Evolutionary conservation across 73 alveolate genomes (phyloP).

Genomic region (Blepharisma japonicum): DNA sequence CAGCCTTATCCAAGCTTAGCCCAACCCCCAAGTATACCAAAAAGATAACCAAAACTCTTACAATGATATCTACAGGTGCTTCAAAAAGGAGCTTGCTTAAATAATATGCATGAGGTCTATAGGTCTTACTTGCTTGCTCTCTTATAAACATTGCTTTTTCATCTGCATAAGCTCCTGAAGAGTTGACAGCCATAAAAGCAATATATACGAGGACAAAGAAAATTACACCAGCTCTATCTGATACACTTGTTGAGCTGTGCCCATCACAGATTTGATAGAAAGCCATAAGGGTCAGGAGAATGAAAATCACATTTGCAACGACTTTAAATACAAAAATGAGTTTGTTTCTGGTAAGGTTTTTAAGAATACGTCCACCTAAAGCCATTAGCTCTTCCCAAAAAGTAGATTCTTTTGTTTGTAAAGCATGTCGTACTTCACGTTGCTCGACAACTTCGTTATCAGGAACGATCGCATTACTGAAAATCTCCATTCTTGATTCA

Average conservation of each 20-base stretch:
- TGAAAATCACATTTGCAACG: neutral
- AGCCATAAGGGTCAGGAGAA: neutral
- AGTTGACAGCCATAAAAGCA: constrained; percentile 8
- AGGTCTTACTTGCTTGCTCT: constrained; percentile 15
- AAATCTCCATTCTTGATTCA: neutral
- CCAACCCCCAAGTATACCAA: constrained; percentile 13
- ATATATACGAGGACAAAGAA: neutral
- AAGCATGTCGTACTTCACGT: neutral
- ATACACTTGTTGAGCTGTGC: neutral
- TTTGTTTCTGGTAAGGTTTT: neutral
- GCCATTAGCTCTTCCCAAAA: neutral
- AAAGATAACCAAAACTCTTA: neutral
- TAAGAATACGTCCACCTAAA: neutral
- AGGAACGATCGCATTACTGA: neutral
- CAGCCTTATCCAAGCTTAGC: neutral
- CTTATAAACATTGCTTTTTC: constrained; percentile 26
- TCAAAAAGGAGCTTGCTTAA: neutral
- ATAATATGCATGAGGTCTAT: constrained; percentile 7
- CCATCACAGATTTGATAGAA: constrained; percentile 2
- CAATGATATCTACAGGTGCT: neutral
- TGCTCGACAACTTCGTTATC: neutral
- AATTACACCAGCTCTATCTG: constrained; percentile 29
- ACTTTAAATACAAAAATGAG: neutral
- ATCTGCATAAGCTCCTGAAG: neutral
- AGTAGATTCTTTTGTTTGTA: neutral